These are phyloP conservation scores for Balamuthia mandrillaris DNA, from an alignment of 208 protist species.

Conservation along the genomic window DNA sequence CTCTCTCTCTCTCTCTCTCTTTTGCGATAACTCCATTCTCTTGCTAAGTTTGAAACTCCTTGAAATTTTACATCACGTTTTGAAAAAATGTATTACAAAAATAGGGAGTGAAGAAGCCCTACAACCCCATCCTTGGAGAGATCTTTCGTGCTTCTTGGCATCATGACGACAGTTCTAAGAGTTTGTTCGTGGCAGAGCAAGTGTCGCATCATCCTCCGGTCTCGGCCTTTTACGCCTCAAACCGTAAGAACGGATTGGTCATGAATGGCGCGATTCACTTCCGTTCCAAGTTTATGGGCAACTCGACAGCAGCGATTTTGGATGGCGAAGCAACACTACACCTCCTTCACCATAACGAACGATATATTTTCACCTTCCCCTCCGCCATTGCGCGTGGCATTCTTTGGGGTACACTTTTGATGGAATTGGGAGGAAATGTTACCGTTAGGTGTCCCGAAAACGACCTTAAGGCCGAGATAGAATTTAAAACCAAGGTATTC, in stretches of 20 bases:
- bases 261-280: slow-evolving; percentile 58
- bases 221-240: slow-evolving; percentile 72
- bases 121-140: slow-evolving; percentile 85
- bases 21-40: too few species aligned
- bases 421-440: slow-evolving; percentile 67
- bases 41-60: too few species aligned
- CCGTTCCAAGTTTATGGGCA: slow-evolving; percentile 67
- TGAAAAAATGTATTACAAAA: neutral
- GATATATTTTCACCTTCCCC: slow-evolving; percentile 73
- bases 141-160: slow-evolving; percentile 72
- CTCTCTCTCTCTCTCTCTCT: too few species aligned
- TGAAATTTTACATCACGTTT: too few species aligned
- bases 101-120: slow-evolving; percentile 81
- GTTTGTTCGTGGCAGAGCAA: slow-evolving; percentile 12
- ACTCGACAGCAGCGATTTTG: slow-evolving; percentile 62
- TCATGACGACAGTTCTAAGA: slow-evolving; percentile 27
- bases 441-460: slow-evolving; percentile 65
- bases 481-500: slow-evolving; percentile 69
- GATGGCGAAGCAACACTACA: slow-evolving; percentile 45
- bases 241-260: slow-evolving; percentile 58
- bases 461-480: slow-evolving; percentile 55
- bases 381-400: slow-evolving; percentile 63
- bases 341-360: slow-evolving; percentile 51
- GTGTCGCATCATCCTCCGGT: slow-evolving; percentile 84
- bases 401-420: slow-evolving; percentile 67